These are phyloP conservation scores for Tulasnella sp. DNA, from an alignment of 768 basidiomycete genomes.

Conservation along the genomic window DNA sequence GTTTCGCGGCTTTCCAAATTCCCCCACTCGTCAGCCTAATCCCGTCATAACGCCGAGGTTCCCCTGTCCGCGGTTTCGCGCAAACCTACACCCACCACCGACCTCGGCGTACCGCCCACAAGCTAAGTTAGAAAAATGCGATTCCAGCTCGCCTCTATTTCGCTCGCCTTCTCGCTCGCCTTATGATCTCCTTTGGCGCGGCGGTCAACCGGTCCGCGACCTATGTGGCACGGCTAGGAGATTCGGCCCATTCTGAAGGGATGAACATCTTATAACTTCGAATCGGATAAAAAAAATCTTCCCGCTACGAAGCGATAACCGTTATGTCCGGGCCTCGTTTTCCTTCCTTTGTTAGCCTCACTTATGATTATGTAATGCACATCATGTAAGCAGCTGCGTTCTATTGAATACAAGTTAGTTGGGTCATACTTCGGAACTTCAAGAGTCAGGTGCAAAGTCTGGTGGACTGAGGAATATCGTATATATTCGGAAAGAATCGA, in stretches of 20 bases:
- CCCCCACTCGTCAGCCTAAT: background rate
- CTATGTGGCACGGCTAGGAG: constrained; percentile 85
- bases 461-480: background rate
- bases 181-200: constrained; percentile 7
- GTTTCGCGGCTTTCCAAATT: constrained; percentile 9
- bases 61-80: background rate
- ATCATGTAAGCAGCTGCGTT: background rate
- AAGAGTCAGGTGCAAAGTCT: background rate
- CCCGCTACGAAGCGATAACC: background rate
- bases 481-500: constrained; percentile 5
- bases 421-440: constrained; percentile 6
- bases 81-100: background rate
- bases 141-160: constrained; percentile 13
- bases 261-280: constrained; percentile 62
- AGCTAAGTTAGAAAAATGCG: background rate
- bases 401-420: no score
- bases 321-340: background rate
- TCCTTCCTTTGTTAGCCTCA: background rate
- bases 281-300: constrained; percentile 5
- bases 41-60: background rate
- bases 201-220: constrained; percentile 42
- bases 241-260: constrained; percentile 71
- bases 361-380: constrained; percentile 4
- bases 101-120: background rate
- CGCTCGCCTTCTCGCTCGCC: background rate